phyloP scores from a whole-genome alignment of 345 rosid genomes.

The Fremontodendron californicum region DNA sequence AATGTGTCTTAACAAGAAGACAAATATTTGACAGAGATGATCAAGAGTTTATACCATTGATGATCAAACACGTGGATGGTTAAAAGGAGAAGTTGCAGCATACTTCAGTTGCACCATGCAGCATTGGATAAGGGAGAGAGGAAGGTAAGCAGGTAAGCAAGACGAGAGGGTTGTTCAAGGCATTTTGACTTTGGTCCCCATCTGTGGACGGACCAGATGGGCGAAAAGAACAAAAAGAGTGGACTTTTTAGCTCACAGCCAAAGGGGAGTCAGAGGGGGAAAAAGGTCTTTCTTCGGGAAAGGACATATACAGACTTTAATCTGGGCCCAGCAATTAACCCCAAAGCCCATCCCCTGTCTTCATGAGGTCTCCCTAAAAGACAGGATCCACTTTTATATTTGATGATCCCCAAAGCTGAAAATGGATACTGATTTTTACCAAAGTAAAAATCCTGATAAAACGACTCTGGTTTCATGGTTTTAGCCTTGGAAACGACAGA shows the following conservation, averaged over 20 bases:
- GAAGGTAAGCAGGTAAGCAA: neutral
- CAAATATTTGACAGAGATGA: too few species aligned
- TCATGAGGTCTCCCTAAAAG: neutral
- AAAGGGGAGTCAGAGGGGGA: slow-evolving; percentile 29
- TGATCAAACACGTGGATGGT: too few species aligned
- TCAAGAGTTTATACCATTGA: too few species aligned
- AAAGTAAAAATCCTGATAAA: neutral
- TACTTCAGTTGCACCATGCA: neutral
- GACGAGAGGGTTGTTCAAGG: neutral
- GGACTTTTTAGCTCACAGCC: slow-evolving; percentile 43
- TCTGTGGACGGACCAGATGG: slow-evolving; percentile 20
- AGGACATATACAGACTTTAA: slow-evolving; percentile 47
- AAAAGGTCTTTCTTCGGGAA: slow-evolving; percentile 22
- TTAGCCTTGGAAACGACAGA: neutral
- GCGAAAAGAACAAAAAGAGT: slow-evolving; percentile 36
- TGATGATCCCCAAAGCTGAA: slow-evolving; percentile 12
- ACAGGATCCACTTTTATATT: slow-evolving; percentile 15
- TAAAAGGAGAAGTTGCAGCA: neutral
- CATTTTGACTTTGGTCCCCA: slow-evolving; percentile 16
- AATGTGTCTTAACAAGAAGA: too few species aligned
- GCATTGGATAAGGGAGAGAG: neutral
- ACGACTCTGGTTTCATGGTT: neutral
- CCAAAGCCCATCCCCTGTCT: slow-evolving; percentile 1
- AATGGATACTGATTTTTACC: neutral
- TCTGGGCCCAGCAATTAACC: slow-evolving; percentile 22